Base-by-base conservation (phyloP, 2,329 filamentous ascomycete genomes). In the Ambrosiella cleistominuta region DNA sequence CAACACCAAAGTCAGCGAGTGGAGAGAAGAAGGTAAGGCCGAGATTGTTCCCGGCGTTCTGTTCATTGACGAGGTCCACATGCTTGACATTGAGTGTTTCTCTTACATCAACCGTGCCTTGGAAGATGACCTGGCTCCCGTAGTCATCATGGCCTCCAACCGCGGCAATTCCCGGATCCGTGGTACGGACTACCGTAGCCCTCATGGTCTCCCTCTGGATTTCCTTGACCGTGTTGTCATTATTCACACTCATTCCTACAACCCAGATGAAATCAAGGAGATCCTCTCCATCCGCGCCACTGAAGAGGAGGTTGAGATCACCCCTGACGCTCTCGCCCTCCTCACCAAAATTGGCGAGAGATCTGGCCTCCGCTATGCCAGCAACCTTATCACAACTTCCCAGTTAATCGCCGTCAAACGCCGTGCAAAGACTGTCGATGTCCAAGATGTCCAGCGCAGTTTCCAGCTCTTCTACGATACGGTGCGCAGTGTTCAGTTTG, bases 111-210 rank as follows among this genome's bases (percentile, higher is more conserved):
- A 98, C 75, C 86, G 93, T 56, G 93, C 93, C 0, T 77, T 98
- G 50, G 93, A 98, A 72, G 88, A 90, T 61, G 89, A 97, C 66
- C 79, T 98, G 38, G 89, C 93, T 1, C 93, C 93, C 44, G 90
- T 98, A 63, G 90, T 98, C 70, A 98, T 98, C 72, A 98, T 98
- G 93, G 93, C 93, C 57, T 95, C 87, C 77, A 98, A 98, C 74
- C 80, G 93, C 61, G 93, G 93, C 63, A 82, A 89, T 70, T 87
- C 93, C 42, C 84, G 85, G 64, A 96, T 98, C 67, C 82, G 93
- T 38, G 93, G 93, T 60, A 98, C 93, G 58, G 86, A 88, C 69
- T 96, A 97, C 73, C 84, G 82, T 65, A 93, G 86, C 65, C 93
- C 93, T 1, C 93, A 98, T 69, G 93, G 93, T 36, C 76, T 98